Base-by-base conservation (phyloP, 495 filamentous ascomycete species). In the Glonium stellatum region DNA sequence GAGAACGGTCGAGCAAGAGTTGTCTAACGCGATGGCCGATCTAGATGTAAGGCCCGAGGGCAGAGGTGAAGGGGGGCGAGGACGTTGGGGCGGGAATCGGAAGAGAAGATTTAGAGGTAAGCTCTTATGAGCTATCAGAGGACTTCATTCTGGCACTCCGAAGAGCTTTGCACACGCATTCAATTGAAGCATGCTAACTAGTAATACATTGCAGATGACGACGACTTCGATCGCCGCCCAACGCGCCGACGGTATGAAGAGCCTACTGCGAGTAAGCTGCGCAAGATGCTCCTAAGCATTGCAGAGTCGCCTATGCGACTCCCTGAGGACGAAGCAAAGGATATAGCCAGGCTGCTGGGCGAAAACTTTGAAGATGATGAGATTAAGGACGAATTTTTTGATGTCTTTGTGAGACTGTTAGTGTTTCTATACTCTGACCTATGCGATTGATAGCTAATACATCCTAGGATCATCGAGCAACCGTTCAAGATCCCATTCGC, bases 401-500 rank as follows among this genome's bases (percentile, higher is more conserved):
- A 87, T 57, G 77, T 92, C 31, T 73, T 84, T 21, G 72, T 92
- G 50, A 87, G 90, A 69, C 78, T 97, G 85, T 87, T 72, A 54
- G 82, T 75, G 18, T n/a, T 22, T 47, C 64, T 48, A 25, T 2
- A 5, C 8, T 34, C 42, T n/a, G 52, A 36, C 25, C 12, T 39
- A 18, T 50, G 49, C 27, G 35, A 36, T 23, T 42, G 13, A 23
- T 57, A 23, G 51, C 35, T 49, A 62, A 21, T 46, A 42, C 62
- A 72, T 34, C 46, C n/a, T 61, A 78, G 65, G 63, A 67, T 73
- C 67, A 69, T 91, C 21, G 93, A 99, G 74, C 93, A 99, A 73
- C 92, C 95, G 0, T 85, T 99, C 73, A 97, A 97, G 76, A 92
- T 90, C 54, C 95, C 93, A 1, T 97, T 96, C 70, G 79, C 93